These are phyloP conservation scores for Omphalea diandra DNA, from an alignment of 441 rosid genomes.

Conservation along the genomic window DNA sequence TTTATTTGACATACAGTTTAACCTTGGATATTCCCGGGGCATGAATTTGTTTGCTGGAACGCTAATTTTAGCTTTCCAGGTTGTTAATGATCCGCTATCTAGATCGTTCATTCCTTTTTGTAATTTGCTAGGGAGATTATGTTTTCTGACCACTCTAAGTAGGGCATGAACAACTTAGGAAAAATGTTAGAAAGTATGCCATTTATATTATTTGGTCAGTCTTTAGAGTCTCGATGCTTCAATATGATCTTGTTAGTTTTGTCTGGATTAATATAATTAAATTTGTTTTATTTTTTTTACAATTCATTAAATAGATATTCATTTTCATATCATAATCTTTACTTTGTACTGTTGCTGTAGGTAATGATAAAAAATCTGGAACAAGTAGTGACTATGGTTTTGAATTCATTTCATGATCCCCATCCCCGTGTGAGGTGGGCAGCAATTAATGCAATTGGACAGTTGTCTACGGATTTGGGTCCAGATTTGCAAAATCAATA, in stretches of 20 bases:
- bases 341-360: constrained; percentile 34
- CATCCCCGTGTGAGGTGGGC: constrained; percentile 97
- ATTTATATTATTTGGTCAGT: neutral
- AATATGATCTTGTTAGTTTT: neutral
- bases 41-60: too few relatives aligned
- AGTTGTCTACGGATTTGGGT: constrained; percentile 90
- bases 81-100: too few relatives aligned
- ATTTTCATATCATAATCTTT: neutral
- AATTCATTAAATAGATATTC: neutral
- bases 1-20: too few relatives aligned
- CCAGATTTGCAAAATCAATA: constrained; percentile 94
- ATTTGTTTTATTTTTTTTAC: neutral
- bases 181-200: neutral
- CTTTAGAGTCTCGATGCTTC: neutral
- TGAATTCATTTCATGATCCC: constrained; percentile 76
- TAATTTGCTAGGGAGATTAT: too few relatives aligned
- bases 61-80: too few relatives aligned
- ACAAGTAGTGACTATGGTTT: constrained; percentile 73
- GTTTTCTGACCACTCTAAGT: too few relatives aligned
- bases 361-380: constrained; percentile 81
- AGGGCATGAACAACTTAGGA: neutral
- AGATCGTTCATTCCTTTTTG: too few relatives aligned
- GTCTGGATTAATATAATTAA: neutral
- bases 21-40: too few relatives aligned
- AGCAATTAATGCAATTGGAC: constrained; percentile 92